Evolutionary conservation across 2,329 filamentous ascomycete species (phyloP).

Genomic region (Colletotrichum aenigma): DNA sequence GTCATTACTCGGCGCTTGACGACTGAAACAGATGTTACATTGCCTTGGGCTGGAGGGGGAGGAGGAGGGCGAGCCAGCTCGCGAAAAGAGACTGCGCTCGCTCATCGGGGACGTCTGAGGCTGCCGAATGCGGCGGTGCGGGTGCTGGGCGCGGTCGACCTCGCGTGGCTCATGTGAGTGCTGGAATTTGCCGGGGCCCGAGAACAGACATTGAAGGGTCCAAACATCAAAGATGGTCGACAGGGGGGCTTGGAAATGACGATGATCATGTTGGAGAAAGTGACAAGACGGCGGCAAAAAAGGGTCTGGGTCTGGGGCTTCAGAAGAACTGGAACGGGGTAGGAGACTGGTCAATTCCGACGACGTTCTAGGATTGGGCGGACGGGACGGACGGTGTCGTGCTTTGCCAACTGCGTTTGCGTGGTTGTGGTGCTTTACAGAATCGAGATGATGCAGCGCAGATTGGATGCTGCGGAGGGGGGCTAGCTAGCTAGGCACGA

Average conservation of each 20-base stretch:
- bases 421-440: not conserved
- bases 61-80: not conserved
- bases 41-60: not conserved
- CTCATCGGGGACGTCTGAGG: not conserved
- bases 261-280: not conserved
- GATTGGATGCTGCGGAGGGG: not conserved
- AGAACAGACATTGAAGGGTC: conserved; percentile 4
- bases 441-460: not conserved
- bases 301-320: not conserved
- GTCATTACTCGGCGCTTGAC: conserved; percentile 12
- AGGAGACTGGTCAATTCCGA: not conserved
- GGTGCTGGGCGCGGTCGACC: conserved; percentile 9
- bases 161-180: not conserved
- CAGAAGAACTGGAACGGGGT: not conserved
- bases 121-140: conserved; percentile 13
- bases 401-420: not conserved
- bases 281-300: not conserved
- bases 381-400: not conserved
- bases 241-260: conserved; percentile 1
- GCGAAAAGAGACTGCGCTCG: not conserved
- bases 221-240: not conserved
- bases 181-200: not conserved
- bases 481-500: not conserved
- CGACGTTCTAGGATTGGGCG: not conserved
- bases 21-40: conserved; percentile 13